Percentiles rank a stretch among this genome's conserved stretches.
These are phyloP conservation scores for Aspergillus nomiae DNA, from an alignment of 2,329 filamentous ascomycete genomes.

Conservation along the genomic window DNA sequence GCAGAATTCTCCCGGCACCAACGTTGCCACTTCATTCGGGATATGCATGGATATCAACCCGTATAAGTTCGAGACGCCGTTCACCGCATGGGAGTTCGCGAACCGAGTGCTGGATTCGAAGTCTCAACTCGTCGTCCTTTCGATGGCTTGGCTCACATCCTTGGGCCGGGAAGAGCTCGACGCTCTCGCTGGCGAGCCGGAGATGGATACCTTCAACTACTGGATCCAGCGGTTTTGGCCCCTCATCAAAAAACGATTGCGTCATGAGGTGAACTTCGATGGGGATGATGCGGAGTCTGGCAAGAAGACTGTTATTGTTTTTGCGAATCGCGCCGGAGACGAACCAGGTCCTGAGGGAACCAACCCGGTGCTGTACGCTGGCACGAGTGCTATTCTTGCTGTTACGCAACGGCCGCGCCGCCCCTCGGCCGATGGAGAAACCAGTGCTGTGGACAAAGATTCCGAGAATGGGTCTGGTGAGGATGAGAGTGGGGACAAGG, in stretches of 20 bases:
- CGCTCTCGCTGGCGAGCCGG: conserved; percentile 48
- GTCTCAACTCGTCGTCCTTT: conserved; percentile 57
- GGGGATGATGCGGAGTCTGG: conserved; percentile 18
- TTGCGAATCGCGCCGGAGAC: conserved; percentile 49
- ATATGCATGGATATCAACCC: conserved; percentile 64
- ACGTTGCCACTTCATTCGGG: conserved; percentile 47
- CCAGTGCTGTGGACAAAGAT: conserved; percentile 7
- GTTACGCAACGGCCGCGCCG: conserved; percentile 32
- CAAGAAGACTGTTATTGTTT: conserved; percentile 47
- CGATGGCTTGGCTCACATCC: conserved; percentile 65
- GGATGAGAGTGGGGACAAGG: conserved; percentile 18
- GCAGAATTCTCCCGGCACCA: conserved; percentile 9
- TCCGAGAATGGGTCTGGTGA: conserved; percentile 18
- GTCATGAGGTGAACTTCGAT: conserved; percentile 30
- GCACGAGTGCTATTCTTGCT: conserved; percentile 50
- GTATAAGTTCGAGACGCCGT: conserved; percentile 61
- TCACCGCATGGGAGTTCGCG: conserved; percentile 63
- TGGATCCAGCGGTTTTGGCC: conserved; percentile 64
- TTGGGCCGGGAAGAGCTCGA: conserved; percentile 52
- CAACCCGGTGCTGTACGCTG: conserved; percentile 49
- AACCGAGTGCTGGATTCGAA: conserved; percentile 52
- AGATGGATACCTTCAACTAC: conserved; percentile 63
- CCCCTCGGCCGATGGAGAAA: conserved; percentile 17
- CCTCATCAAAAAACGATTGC: conserved; percentile 39
- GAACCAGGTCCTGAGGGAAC: conserved; percentile 42